Conservation (phyloP, 345 rosid species). For the Populus tremula region DNA sequence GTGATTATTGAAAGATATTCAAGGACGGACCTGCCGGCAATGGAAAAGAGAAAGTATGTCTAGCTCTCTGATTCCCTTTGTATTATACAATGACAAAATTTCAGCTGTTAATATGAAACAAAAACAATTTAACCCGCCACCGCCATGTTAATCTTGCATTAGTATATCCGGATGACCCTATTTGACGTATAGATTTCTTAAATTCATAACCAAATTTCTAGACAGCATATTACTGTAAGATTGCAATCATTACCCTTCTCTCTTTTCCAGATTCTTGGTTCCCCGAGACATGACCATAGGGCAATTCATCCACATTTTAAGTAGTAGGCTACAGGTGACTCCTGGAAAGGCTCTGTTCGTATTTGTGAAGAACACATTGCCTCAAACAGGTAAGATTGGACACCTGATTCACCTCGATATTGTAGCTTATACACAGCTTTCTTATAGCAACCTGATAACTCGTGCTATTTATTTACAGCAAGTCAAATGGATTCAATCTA, state of each 20-base stretch:
- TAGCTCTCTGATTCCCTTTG: not conserved
- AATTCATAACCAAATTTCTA: not conserved
- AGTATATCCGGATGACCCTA: not conserved
- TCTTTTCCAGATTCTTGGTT: conserved; percentile 23
- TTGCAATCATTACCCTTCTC: not conserved
- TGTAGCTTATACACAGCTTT: not conserved
- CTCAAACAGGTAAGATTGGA: conserved; percentile 20
- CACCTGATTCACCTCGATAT: not conserved
- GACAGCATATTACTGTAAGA: not conserved
- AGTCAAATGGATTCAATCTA: conserved; percentile 17
- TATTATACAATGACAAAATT: not conserved
- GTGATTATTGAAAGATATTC: conserved; percentile 67
- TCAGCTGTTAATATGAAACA: not conserved
- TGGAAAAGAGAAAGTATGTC: conserved; percentile 72
- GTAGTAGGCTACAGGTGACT: conserved; percentile 19
- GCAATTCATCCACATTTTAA: conserved; percentile 27
- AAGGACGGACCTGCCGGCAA: conserved; percentile 63
- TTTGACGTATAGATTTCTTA: not conserved
- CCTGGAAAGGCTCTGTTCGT: conserved; percentile 32
- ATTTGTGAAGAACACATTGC: conserved; percentile 25
- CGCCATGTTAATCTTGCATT: not conserved
- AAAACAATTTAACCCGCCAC: not conserved
- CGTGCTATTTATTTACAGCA: conserved; percentile 3
- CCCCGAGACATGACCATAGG: conserved; percentile 27
- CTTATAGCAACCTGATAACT: not conserved